Conservation (phyloP, 768 basidiomycete species). For the Lactifluus rugatus region DNA sequence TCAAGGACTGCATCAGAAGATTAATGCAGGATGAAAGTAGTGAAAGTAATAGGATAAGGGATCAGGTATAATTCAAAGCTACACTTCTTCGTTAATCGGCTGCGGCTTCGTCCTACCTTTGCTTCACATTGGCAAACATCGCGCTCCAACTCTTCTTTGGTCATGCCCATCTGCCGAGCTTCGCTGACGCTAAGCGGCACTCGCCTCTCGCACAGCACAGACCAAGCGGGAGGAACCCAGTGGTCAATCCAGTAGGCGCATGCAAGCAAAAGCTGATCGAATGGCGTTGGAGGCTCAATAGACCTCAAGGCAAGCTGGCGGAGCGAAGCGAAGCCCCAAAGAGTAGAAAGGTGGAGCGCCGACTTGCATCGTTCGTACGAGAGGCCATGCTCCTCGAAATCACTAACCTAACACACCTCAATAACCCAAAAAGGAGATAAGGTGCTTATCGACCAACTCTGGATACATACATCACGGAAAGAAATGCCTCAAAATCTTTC, state of each 20-base stretch:
- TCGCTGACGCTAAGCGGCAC: constrained; percentile 12
- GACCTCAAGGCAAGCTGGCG: constrained; percentile 16
- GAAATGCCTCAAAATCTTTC: constrained; percentile 17
- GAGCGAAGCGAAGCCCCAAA: constrained; percentile 19
- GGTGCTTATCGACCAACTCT: constrained; percentile 1
- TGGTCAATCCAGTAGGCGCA: constrained; percentile 12
- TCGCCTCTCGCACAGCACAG: constrained; percentile 14
- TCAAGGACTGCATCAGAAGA: too few species aligned
- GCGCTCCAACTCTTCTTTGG: neutral
- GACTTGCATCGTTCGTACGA: constrained; percentile 19
- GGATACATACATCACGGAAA: constrained; percentile 21
- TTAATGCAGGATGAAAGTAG: too few species aligned
- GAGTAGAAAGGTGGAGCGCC: constrained; percentile 16
- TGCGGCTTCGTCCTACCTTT: too few species aligned
- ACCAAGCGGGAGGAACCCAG: constrained; percentile 11
- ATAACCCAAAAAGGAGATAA: neutral
- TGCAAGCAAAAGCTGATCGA: constrained; percentile 16
- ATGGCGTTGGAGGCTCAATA: constrained; percentile 15
- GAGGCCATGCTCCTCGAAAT: constrained; percentile 10
- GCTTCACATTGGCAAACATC: neutral
- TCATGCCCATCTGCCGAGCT: constrained; percentile 10
- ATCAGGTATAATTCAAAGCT: too few species aligned
- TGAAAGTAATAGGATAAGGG: too few species aligned
- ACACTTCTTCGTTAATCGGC: too few species aligned
- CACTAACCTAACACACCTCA: neutral